These are phyloP conservation scores for Mycogone perniciosa DNA, from an alignment of 2,329 filamentous ascomycete genomes.

Conservation along the genomic window DNA sequence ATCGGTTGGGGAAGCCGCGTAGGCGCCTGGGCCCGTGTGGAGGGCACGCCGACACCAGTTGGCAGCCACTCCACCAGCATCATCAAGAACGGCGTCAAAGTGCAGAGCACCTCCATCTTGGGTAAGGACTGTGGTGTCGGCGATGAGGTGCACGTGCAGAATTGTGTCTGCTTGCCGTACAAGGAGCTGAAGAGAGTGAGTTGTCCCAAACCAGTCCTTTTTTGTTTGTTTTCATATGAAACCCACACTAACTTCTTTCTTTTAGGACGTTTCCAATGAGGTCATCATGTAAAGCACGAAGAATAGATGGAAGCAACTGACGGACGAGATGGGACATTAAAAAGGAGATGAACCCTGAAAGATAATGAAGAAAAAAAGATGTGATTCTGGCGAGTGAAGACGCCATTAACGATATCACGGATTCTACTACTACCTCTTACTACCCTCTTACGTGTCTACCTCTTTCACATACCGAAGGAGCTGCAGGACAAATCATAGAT, in stretches of 20 bases:
- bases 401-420: neutral
- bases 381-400: neutral
- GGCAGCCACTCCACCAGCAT: constrained; percentile 89
- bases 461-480: neutral
- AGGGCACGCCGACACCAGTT: constrained; percentile 84
- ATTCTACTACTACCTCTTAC: neutral
- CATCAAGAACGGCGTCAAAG: constrained; percentile 96
- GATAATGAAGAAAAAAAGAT: neutral
- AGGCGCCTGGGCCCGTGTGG: constrained; percentile 95
- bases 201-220: constrained; percentile 17
- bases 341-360: neutral
- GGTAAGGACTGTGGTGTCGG: constrained; percentile 93
- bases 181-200: constrained; percentile 95
- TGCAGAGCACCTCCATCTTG: constrained; percentile 95
- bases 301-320: neutral
- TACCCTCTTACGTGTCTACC: neutral
- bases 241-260: constrained; percentile 21
- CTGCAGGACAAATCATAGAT: constrained; percentile 2
- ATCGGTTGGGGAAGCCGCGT: constrained; percentile 96
- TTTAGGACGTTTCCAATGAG: constrained; percentile 74
- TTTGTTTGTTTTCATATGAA: neutral
- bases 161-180: constrained; percentile 94
- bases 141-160: constrained; percentile 93
- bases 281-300: constrained; percentile 73
- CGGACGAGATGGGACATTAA: neutral